These are phyloP conservation scores for Arabis alpina DNA, from an alignment of 345 rosid genomes.

Conservation along the genomic window DNA sequence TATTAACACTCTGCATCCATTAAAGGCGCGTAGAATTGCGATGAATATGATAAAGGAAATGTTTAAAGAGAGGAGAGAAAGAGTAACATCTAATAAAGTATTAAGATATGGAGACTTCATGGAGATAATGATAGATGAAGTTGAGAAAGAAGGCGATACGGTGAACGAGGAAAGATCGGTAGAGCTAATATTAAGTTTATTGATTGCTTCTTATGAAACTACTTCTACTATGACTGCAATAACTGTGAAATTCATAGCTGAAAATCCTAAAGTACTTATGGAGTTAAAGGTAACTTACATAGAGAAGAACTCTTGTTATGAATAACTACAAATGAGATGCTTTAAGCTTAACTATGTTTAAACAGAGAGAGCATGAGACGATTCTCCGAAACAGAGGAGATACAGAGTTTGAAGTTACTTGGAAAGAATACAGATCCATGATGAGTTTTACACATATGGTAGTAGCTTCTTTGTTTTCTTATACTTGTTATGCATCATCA, in stretches of 20 bases:
- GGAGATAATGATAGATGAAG: slow-evolving; percentile 42
- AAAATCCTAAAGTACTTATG: slow-evolving; percentile 39
- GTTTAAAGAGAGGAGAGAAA: slow-evolving; percentile 39
- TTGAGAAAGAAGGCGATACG: slow-evolving; percentile 33
- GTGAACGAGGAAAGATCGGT: slow-evolving; percentile 32
- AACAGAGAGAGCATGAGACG: slow-evolving; percentile 51
- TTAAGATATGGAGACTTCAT: slow-evolving; percentile 37
- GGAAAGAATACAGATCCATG: slow-evolving; percentile 46
- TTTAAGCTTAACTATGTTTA: slow-evolving; percentile 8
- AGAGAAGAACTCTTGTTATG: background rate
- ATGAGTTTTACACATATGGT: slow-evolving; percentile 47
- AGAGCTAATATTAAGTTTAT: slow-evolving; percentile 39
- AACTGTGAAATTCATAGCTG: slow-evolving; percentile 38
- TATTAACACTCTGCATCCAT: slow-evolving; percentile 12
- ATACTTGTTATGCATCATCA: background rate
- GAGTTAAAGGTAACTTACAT: slow-evolving; percentile 32
- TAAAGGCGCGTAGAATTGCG: slow-evolving; percentile 38
- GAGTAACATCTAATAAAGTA: slow-evolving; percentile 4
- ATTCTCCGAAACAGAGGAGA: slow-evolving; percentile 32
- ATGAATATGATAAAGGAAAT: slow-evolving; percentile 35
- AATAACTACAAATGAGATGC: background rate
- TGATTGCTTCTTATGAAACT: slow-evolving; percentile 47
- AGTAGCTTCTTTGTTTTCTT: background rate
- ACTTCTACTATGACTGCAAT: slow-evolving; percentile 43
- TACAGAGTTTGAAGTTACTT: slow-evolving; percentile 31